Evolutionary conservation across 352 stramenopile species (phyloP).

Genomic region (Salisapilia sapeloensis): DNA sequence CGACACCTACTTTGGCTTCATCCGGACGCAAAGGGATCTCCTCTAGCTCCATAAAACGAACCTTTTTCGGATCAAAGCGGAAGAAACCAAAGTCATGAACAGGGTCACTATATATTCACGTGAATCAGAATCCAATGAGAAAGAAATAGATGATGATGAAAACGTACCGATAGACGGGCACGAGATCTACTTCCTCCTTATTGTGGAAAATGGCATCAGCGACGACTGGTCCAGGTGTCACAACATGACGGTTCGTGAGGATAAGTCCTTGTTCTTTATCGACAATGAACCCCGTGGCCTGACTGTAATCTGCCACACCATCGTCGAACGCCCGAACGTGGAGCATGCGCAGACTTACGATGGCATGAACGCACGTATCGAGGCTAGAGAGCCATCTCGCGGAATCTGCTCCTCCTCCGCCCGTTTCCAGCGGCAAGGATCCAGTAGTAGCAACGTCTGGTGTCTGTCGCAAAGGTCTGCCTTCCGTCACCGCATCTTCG

Average conservation of each 20-base stretch:
- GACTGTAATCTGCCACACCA: slow-evolving; percentile 69
- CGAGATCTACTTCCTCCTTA: slow-evolving; percentile 85
- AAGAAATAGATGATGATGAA: not conserved
- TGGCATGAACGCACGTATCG: slow-evolving; percentile 53
- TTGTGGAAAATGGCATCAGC: slow-evolving; percentile 88
- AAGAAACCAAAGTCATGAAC: slow-evolving; percentile 90
- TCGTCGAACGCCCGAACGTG: slow-evolving; percentile 80
- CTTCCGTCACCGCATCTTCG: too few relatives aligned
- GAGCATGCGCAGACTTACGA: slow-evolving; percentile 77
- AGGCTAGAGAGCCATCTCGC: slow-evolving; percentile 56
- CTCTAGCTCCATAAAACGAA: slow-evolving; percentile 76
- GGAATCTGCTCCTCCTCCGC: slow-evolving; percentile 20
- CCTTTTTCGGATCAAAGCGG: slow-evolving; percentile 72
- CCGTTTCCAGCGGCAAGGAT: too few relatives aligned
- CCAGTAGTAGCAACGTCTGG: too few relatives aligned
- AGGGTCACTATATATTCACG: slow-evolving; percentile 30
- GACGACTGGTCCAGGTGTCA: slow-evolving; percentile 74
- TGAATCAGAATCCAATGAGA: not conserved
- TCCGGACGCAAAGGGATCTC: slow-evolving; percentile 81
- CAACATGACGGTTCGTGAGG: slow-evolving; percentile 86
- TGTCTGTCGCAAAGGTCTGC: too few relatives aligned
- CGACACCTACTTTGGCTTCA: slow-evolving; percentile 77
- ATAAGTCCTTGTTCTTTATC: slow-evolving; percentile 78
- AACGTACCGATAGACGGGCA: slow-evolving; percentile 70
- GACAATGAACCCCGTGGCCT: slow-evolving; percentile 86